Base-by-base conservation (phyloP, 176 grass and related monocot genomes). In the Panicum miliaceum region DNA sequence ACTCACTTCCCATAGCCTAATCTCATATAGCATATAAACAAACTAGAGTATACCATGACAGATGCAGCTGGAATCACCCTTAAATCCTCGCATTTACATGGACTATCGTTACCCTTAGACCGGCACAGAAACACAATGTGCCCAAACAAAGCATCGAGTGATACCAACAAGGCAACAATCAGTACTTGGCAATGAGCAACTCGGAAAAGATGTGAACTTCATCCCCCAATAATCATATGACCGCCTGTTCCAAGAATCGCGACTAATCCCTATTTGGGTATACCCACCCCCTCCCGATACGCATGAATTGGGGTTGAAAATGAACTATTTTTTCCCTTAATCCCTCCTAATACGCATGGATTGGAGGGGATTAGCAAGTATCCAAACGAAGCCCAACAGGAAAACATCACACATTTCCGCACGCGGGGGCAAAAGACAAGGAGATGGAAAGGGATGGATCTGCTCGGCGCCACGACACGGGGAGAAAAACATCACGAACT, bases 141-240 rank as follows among this genome's bases (percentile, higher is more conserved):
- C 8, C 6, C 25, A 20, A 64, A 19, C 25, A 81, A 51, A 68
- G n/a, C 50, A 2, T 3, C 1, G 5, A 48, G 25, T 14, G 29
- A 36, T 25, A 63, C 43, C 43, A 77, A 46, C 18, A 63, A 85
- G 54, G 43, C 43, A 77, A 46, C 18, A 63, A 85, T 54, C 45
- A 46, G 46, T 46, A 32, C 11, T 27, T 27, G 25, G 71, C 3
- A 23, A 76, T 27, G 54, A 63, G 32, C 34, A 57, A 65, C 53
- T 60, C 11, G 79, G n/a, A n/a, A 58, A 73, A 79, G 8, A 37
- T 4, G 16, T 32, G 6, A 78, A 18, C 50, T 68, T 79, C 65
- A 50, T 12, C 0, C 27, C 26, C 20, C 29, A 0, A 7, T 0
- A 47, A 32, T 32, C 2, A 2, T 32, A 32, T 32, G 29, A 32